Evolutionary conservation across 768 basidiomycete species (phyloP).

Genomic region (Russula lepida): DNA sequence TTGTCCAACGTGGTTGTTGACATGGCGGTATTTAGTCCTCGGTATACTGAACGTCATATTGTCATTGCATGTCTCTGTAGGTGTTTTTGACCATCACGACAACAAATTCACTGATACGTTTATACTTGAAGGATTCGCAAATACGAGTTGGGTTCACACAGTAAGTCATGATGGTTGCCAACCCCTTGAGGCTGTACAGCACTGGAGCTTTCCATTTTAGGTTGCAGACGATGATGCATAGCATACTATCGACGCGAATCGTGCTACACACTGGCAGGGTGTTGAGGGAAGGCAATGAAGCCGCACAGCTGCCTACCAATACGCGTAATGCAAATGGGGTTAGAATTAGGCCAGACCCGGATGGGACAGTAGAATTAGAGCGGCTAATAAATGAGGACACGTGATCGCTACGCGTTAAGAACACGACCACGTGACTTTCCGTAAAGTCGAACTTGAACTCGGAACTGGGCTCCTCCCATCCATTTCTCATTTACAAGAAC

Average conservation of each 20-base stretch:
- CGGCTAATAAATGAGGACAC: not conserved
- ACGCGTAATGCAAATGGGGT: no score
- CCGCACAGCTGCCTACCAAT: not conserved
- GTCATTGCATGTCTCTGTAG: constrained; percentile 5
- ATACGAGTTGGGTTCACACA: not conserved
- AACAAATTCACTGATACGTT: not conserved
- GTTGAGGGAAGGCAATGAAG: not conserved
- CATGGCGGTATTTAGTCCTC: not conserved
- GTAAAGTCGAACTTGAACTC: constrained; percentile 18
- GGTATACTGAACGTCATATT: constrained; percentile 11
- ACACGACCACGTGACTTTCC: constrained; percentile 15
- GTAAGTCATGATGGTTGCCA: not conserved
- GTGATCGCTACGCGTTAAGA: constrained; percentile 3
- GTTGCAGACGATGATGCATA: constrained; percentile 8
- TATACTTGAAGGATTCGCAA: not conserved
- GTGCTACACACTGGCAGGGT: constrained; percentile 5
- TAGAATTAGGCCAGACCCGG: not conserved
- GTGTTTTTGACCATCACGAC: not conserved
- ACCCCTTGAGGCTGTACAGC: no score
- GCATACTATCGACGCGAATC: constrained; percentile 14
- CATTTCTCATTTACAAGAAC: constrained; percentile 8
- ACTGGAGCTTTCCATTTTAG: not conserved
- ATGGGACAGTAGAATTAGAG: not conserved
- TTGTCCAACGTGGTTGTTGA: not conserved
- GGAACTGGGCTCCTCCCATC: no score